Base-by-base conservation (phyloP, 805 yeast species). In the Lipomyces orientalis region DNA sequence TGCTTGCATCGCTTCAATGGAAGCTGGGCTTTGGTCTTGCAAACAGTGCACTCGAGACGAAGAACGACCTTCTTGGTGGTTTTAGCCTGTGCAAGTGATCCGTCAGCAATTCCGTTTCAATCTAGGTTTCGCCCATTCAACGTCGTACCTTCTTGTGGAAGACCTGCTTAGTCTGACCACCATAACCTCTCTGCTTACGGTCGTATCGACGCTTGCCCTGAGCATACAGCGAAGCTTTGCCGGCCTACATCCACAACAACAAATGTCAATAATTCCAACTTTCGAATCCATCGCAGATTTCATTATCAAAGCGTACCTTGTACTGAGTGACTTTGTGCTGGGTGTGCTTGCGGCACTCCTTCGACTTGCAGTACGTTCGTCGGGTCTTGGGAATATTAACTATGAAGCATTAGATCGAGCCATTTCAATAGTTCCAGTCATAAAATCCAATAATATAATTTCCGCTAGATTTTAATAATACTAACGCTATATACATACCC, bases 161-260 rank as follows among this genome's bases (percentile, higher is more conserved):
- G 86, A 95, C 90, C 83, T 89, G 99, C 89, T 93, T 95, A 86
- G 99, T 95, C 88, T 95, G 99, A 91, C 99, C 99, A 91, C 99
- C 99, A 87, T 88, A 95, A 93, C 99, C 99, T 80, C 90, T 83
- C 88, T 95, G 99, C 87, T 95, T 95, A 87, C 99, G 97, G 94
- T 95, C 99, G 88, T 95, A 95, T 89, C 99, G 93, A 89, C 99
- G 93, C 94, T 96, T 95, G 90, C 99, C 99, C 88, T 95, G 98
- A 79, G 98, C 97, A 82, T 88, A 93, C 80, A 93, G 89, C 76
- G 98, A 94, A 83, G 99, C 98, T 88, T 95, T 95, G 87, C 99
- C 99, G 83, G 98, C 97, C 86, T 73, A 55, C 8, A 61, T 2
- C n/a, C 16, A 54, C 22, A 10, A 31, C 4, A 19, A 31, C 22